Percentiles rank a stretch among this genome's conserved stretches.
These are phyloP conservation scores for Mrakia frigida DNA, from an alignment of 768 basidiomycete genomes.

Conservation along the genomic window DNA sequence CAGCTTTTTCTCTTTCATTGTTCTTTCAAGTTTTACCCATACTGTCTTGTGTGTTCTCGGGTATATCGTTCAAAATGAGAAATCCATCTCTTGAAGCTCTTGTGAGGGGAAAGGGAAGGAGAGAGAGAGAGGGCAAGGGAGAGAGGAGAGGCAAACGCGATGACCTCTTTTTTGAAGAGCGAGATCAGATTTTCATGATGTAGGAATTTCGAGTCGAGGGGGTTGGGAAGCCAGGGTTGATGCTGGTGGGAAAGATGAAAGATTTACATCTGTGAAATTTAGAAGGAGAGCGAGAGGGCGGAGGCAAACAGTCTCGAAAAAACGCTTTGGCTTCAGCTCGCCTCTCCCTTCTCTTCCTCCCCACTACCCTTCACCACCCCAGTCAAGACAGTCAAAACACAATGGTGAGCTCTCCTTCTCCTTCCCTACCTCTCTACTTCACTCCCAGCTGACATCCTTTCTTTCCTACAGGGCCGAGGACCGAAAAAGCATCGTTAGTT, in stretches of 20 bases:
- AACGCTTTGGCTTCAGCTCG: too few relatives aligned
- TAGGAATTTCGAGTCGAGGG: not conserved
- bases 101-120: too few relatives aligned
- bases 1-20: too few relatives aligned
- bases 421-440: not conserved
- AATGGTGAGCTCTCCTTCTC: not conserved
- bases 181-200: not conserved
- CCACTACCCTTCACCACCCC: not conserved
- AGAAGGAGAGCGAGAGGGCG: too few relatives aligned
- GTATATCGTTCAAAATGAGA: too few relatives aligned
- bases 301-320: too few relatives aligned
- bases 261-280: too few relatives aligned
- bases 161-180: not conserved
- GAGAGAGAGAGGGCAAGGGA: not conserved
- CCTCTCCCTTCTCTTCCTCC: not conserved
- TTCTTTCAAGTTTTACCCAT: too few relatives aligned
- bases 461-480: constrained; percentile 66
- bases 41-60: too few relatives aligned
- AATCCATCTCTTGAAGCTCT: too few relatives aligned
- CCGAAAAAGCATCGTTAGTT: constrained; percentile 78
- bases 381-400: not conserved
- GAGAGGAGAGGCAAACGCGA: not conserved
- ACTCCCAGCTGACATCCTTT: not conserved
- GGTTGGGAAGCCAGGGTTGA: too few relatives aligned
- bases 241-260: too few relatives aligned